Conservation (phyloP, 2,329 filamentous ascomycete species). For the Elsinoe ampelina region DNA sequence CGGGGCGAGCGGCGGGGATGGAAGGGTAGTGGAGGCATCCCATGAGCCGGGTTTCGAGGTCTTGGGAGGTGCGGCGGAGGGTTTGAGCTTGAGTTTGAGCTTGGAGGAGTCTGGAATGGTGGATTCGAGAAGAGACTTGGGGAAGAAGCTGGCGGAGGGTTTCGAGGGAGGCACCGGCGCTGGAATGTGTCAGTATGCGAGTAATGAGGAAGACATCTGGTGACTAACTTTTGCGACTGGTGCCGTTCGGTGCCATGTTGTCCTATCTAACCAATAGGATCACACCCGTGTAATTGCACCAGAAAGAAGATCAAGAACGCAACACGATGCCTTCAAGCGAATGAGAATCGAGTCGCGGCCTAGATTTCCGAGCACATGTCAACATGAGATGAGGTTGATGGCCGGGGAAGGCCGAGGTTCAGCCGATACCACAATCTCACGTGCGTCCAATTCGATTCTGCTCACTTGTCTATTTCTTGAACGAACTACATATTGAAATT, state of each 20-base stretch:
- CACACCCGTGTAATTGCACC: no score
- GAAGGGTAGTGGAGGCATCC: slow-evolving; percentile 20
- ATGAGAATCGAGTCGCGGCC: background rate
- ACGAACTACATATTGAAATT: no score
- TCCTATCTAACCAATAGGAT: background rate
- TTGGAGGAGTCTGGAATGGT: slow-evolving; percentile 2
- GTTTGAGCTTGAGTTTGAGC: slow-evolving; percentile 21
- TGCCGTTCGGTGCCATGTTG: slow-evolving; percentile 18
- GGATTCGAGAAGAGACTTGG: slow-evolving; percentile 12
- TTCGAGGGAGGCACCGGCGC: slow-evolving; percentile 12
- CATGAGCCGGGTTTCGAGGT: slow-evolving; percentile 27
- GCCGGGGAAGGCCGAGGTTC: background rate
- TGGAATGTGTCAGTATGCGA: slow-evolving; percentile 5
- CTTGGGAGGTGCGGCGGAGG: slow-evolving; percentile 23
- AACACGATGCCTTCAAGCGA: no score
- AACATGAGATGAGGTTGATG: slow-evolving; percentile 2
- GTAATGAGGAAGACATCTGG: background rate
- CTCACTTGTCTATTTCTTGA: no score
- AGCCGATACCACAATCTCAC: background rate
- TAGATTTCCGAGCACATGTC: background rate
- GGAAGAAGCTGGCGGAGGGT: slow-evolving; percentile 14
- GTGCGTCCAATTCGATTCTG: no score
- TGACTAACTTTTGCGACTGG: slow-evolving; percentile 16
- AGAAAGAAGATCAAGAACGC: no score
- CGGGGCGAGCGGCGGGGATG: slow-evolving; percentile 16